A percentile compares a stretch with the other conserved stretches of the same genome.
These are phyloP conservation scores for Musa acuminata DNA, from an alignment of 176 grass and related monocot species.

Conservation along the genomic window DNA sequence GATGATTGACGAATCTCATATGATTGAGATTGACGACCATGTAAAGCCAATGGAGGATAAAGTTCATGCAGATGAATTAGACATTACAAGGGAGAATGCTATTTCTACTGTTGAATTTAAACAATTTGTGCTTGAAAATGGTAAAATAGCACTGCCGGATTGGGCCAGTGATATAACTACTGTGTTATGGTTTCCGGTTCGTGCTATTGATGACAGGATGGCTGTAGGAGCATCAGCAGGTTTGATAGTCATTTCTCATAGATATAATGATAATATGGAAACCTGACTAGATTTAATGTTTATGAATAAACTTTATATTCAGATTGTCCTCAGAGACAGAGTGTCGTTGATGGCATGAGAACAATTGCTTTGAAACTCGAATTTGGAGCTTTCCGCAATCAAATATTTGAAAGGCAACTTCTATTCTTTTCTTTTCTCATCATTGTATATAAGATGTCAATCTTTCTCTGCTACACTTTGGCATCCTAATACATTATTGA, in stretches of 20 bases:
- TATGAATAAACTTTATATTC: conserved; percentile 26
- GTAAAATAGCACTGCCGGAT: conserved; percentile 82
- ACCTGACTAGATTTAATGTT: conserved; percentile 19
- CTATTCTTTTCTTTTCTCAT: neutral
- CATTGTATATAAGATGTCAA: neutral
- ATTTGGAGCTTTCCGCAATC: conserved; percentile 96
- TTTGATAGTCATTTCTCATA: conserved; percentile 28
- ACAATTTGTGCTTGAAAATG: conserved; percentile 61
- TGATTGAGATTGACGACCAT: conserved; percentile 86
- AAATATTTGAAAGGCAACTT: conserved; percentile 89
- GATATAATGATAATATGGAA: conserved; percentile 18
- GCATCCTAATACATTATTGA: neutral
- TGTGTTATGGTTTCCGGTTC: conserved; percentile 90
- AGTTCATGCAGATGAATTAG: conserved; percentile 20
- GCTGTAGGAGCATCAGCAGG: conserved; percentile 73
- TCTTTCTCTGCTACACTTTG: neutral
- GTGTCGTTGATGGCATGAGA: conserved; percentile 94
- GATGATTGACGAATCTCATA: conserved; percentile 72
- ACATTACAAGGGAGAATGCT: neutral
- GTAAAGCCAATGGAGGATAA: conserved; percentile 21
- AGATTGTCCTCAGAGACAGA: conserved; percentile 71
- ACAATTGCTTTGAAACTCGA: conserved; percentile 99
- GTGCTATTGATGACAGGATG: conserved; percentile 81
- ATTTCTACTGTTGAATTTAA: conserved; percentile 34
- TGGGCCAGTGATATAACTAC: conserved; percentile 75